Evolutionary conservation across 2,329 filamentous ascomycete genomes (phyloP).

Genomic region (Setomelanomma holmii): DNA sequence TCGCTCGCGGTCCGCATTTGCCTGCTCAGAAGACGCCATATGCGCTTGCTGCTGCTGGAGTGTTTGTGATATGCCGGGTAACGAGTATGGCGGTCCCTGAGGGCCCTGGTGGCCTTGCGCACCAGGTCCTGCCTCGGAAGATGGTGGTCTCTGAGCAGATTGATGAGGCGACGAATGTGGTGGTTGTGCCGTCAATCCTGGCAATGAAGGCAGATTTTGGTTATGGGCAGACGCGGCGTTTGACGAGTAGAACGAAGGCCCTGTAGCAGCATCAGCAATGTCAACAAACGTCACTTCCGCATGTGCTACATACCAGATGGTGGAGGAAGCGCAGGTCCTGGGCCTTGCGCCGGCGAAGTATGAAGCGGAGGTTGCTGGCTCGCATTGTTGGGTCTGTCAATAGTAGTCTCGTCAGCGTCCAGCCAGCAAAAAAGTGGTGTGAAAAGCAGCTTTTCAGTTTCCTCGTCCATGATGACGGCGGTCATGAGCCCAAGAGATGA

Average conservation of each 20-base stretch:
- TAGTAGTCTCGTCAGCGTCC: slow-evolving; percentile 24
- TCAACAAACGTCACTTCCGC: slow-evolving; percentile 11
- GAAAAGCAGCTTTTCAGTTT: slow-evolving; percentile 17
- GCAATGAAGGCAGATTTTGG: slow-evolving; percentile 54
- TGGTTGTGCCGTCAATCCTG: slow-evolving; percentile 53
- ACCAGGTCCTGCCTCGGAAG: slow-evolving; percentile 44
- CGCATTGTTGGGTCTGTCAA: slow-evolving; percentile 39
- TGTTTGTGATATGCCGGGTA: slow-evolving; percentile 55
- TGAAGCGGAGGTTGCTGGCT: slow-evolving; percentile 42
- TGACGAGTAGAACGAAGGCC: slow-evolving; percentile 51
- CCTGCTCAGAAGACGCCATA: slow-evolving; percentile 44
- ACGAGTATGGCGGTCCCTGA: slow-evolving; percentile 51
- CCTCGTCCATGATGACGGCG: slow-evolving; percentile 22
- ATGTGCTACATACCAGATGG: slow-evolving; percentile 45
- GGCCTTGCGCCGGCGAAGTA: slow-evolving; percentile 45
- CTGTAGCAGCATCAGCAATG: slow-evolving; percentile 29
- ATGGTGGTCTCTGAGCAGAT: slow-evolving; percentile 43
- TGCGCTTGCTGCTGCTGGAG: slow-evolving; percentile 49
- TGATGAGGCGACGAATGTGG: slow-evolving; percentile 52
- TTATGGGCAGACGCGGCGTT: slow-evolving; percentile 44
- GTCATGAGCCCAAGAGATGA: slow-evolving; percentile 6
- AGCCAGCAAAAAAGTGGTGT: slow-evolving; percentile 15
- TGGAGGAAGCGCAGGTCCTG: slow-evolving; percentile 48
- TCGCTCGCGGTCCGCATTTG: slow-evolving; percentile 51
- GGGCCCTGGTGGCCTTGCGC: slow-evolving; percentile 42